These are phyloP conservation scores for Sporothrix luriei DNA, from an alignment of 2,329 filamentous ascomycete species.

Conservation along the genomic window DNA sequence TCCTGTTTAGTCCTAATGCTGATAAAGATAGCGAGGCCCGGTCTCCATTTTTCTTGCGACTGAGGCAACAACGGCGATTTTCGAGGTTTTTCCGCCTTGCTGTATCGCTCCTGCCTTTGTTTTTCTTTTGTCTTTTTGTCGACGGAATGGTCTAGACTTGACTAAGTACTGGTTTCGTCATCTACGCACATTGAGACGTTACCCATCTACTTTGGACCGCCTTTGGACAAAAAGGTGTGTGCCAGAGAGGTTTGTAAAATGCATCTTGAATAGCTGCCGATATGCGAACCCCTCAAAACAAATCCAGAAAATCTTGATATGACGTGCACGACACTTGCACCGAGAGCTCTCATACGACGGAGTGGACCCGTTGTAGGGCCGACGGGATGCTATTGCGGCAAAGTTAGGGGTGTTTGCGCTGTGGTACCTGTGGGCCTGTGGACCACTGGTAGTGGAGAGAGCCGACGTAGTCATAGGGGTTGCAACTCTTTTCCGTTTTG, in stretches of 20 bases:
- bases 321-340: conserved; percentile 22
- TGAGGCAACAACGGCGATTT: conserved; percentile 1
- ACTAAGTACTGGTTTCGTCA: background rate
- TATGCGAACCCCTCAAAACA: background rate
- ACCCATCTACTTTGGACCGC: background rate
- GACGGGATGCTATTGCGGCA: background rate
- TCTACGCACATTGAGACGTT: background rate
- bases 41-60: conserved; percentile 25
- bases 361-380: conserved; percentile 3
- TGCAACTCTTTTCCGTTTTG: no score
- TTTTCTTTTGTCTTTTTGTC: background rate
- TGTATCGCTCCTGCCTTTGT: conserved; percentile 6
- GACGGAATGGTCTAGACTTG: background rate
- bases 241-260: background rate
- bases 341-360: background rate
- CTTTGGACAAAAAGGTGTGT: background rate
- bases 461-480: no score
- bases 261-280: background rate
- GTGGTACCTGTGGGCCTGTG: background rate
- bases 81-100: background rate
- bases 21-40: conserved; percentile 6
- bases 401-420: background rate
- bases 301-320: conserved; percentile 16
- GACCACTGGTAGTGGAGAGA: no score
- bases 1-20: conserved; percentile 26